Conservation (phyloP, 1,284 basidiomycete species). For the Hymenochaete sp. region DNA sequence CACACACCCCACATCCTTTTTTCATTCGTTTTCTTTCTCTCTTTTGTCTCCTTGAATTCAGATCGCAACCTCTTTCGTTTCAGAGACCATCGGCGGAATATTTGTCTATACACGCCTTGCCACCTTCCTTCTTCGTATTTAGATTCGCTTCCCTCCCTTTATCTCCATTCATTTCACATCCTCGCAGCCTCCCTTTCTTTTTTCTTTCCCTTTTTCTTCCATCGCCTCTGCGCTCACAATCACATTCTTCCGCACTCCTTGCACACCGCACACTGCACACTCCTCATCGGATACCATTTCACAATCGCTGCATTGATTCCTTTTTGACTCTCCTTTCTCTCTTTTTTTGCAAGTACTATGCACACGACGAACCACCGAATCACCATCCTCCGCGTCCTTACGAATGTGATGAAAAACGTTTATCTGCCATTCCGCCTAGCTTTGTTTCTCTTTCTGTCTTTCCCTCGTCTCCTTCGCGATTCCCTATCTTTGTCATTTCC, state of each 20-base stretch:
- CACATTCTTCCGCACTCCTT: neutral
- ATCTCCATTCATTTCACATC: conserved; percentile 4
- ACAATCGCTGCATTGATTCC: neutral
- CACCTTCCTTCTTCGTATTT: conserved; percentile 14
- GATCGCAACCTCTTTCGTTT: conserved; percentile 3
- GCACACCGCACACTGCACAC: neutral
- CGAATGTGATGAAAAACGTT: conserved; percentile 10
- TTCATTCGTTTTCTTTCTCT: conserved; percentile 4
- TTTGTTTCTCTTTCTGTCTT: conserved; percentile 1
- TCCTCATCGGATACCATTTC: neutral
- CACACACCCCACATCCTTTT: conserved; percentile 1
- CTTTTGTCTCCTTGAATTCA: conserved; percentile 4
- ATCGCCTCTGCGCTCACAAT: neutral
- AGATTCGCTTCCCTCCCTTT: neutral
- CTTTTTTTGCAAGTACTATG: conserved; percentile 5
- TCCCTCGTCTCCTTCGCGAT: conserved; percentile 1
- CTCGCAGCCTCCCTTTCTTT: conserved; percentile 1
- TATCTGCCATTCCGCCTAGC: neutral
- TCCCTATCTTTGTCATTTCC: conserved; percentile 20
- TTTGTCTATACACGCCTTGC: conserved; percentile 14
- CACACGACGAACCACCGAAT: conserved; percentile 1
- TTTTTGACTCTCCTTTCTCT: neutral
- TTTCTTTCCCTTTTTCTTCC: neutral
- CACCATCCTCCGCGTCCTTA: no score
- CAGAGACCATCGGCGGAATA: no score